phyloP scores from a whole-genome alignment of 164 flowering plant genomes.

The Euptelea pleiosperma region DNA sequence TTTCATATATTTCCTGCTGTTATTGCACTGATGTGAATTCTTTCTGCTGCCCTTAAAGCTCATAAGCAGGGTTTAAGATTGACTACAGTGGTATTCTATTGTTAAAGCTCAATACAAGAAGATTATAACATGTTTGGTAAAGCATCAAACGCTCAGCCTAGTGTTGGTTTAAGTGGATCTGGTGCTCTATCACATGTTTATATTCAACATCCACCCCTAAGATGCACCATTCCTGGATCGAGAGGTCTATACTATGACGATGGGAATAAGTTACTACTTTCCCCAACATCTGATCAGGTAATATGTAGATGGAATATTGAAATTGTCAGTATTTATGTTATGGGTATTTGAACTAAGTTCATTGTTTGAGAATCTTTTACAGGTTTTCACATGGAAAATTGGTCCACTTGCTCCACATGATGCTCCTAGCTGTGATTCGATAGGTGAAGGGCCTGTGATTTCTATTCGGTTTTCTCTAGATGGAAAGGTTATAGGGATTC shows the following conservation, averaged over 20 bases:
- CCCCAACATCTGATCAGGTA: constrained; percentile 71
- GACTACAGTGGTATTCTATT: not conserved
- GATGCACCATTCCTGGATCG: constrained; percentile 58
- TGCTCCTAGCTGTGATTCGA: constrained; percentile 58
- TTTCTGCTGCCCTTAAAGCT: not conserved
- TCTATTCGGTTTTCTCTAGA: constrained; percentile 78
- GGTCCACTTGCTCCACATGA: constrained; percentile 45
- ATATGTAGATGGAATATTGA: not conserved
- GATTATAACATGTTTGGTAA: constrained; percentile 46
- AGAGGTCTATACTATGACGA: constrained; percentile 80
- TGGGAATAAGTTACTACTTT: constrained; percentile 67
- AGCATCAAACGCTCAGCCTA: constrained; percentile 57
- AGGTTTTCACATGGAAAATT: constrained; percentile 84
- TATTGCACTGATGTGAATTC: not conserved
- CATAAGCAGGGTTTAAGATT: not conserved
- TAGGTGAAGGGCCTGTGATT: constrained; percentile 71
- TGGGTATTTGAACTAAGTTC: not conserved
- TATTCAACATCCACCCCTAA: constrained; percentile 69
- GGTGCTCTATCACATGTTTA: constrained; percentile 89
- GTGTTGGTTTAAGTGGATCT: constrained; percentile 51
- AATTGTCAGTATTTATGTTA: not conserved
- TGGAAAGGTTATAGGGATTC: constrained; percentile 69
- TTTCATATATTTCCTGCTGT: constrained; percentile 7
- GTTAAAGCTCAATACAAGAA: not conserved
- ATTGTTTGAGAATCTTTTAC: constrained; percentile 10